Evolutionary conservation across 305 asterid genomes (phyloP).

Genomic region (Fraxinus nigra): DNA sequence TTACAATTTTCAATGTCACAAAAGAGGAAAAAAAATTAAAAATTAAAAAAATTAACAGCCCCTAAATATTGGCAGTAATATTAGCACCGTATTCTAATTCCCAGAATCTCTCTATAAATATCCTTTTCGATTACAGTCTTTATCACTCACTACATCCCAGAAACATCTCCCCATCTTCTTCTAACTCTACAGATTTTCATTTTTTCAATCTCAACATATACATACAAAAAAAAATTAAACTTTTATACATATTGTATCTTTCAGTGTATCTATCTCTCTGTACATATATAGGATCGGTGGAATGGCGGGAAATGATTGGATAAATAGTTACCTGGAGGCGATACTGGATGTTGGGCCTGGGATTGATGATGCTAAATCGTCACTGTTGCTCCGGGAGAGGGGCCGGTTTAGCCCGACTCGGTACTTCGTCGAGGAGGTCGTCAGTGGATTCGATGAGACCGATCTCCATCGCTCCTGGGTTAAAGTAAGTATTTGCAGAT

Average conservation of each 20-base stretch:
- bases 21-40: background rate
- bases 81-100: conserved; percentile 4
- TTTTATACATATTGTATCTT: background rate
- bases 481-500: conserved; percentile 44
- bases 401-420: conserved; percentile 92
- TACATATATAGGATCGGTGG: conserved; percentile 12
- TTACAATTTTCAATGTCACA: background rate
- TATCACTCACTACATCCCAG: conserved; percentile 22
- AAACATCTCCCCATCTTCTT: background rate
- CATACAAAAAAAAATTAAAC: background rate
- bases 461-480: conserved; percentile 91
- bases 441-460: conserved; percentile 86
- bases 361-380: conserved; percentile 56
- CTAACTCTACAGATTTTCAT: background rate
- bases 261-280: background rate
- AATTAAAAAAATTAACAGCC: background rate
- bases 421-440: conserved; percentile 89
- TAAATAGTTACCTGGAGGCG: conserved; percentile 87
- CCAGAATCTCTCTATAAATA: conserved; percentile 18
- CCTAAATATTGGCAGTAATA: background rate
- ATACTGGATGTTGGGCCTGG: conserved; percentile 85
- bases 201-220: too few species aligned
- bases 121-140: conserved; percentile 9
- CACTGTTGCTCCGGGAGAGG: conserved; percentile 79
- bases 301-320: conserved; percentile 98